A percentile compares a stretch with the other conserved stretches of the same genome.
Conservation (phyloP, 441 rosid species). For the Bocquillonia castaneifolia region DNA sequence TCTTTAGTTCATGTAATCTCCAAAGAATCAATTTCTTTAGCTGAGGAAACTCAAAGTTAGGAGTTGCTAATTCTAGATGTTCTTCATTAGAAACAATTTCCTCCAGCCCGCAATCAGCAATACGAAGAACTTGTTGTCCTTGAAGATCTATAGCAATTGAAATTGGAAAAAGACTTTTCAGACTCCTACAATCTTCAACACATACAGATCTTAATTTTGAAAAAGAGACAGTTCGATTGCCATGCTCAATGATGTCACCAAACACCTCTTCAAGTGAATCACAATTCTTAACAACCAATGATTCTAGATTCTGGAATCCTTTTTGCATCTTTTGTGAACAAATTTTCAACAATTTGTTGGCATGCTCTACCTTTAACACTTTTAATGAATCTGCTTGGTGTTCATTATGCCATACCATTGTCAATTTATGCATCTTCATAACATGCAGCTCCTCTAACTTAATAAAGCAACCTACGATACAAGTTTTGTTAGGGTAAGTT, state of each 20-base stretch:
- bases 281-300: no score
- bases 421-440: no score
- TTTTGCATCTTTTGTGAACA: no score
- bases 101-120: conserved; percentile 19
- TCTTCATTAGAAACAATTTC: conserved; percentile 18
- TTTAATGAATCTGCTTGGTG: no score
- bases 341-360: no score
- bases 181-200: conserved; percentile 5
- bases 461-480: no score
- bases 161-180: conserved; percentile 24
- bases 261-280: no score
- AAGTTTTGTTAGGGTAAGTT: no score
- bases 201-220: background rate
- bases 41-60: conserved; percentile 13
- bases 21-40: background rate
- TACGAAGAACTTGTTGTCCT: conserved; percentile 6
- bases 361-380: no score
- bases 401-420: no score
- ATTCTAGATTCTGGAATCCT: no score
- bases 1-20: background rate
- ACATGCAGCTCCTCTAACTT: no score
- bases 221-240: conserved; percentile 17
- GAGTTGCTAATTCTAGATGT: background rate
- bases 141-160: conserved; percentile 17
- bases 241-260: conserved; percentile 15